Percentiles rank a stretch among this genome's conserved stretches.
Evolutionary conservation across 331 rosid species (phyloP).

Genomic region (Quercus tomentella): DNA sequence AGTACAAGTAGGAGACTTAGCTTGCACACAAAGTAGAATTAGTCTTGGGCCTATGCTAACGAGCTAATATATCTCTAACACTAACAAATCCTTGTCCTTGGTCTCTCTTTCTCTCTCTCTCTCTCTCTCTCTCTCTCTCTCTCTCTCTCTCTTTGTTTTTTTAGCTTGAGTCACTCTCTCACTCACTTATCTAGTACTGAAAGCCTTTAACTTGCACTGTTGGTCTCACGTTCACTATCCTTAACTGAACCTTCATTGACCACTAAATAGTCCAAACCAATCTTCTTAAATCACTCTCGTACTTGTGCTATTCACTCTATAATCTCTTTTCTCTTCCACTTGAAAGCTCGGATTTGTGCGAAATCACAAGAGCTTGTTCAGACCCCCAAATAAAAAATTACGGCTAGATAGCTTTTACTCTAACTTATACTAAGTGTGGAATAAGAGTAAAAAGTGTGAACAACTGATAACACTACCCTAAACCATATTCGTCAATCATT

Average conservation of each 20-base stretch:
- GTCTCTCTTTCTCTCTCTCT: not conserved
- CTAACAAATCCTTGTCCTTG: not conserved
- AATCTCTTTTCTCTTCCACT: conserved; percentile 17
- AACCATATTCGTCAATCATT: no score
- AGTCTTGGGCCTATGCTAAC: no score
- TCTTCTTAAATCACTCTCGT: conserved; percentile 27
- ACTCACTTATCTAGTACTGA: conserved; percentile 17
- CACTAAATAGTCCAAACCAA: conserved; percentile 33
- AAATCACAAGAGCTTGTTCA: no score
- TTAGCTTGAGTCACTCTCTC: conserved; percentile 9
- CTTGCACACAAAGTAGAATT: no score
- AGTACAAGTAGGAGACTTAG: no score
- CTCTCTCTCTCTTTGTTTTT: not conserved
- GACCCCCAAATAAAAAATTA: no score
- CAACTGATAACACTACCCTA: no score
- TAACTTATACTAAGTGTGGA: no score
- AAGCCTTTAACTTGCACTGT: conserved; percentile 26
- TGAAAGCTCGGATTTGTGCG: no score
- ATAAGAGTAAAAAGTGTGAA: no score
- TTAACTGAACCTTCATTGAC: conserved; percentile 36
- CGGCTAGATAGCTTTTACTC: no score
- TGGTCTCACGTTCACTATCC: conserved; percentile 39
- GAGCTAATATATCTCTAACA: no score
- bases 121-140: not conserved
- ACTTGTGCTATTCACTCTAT: conserved; percentile 11